phyloP scores from a whole-genome alignment of 2,329 filamentous ascomycete species.

The Trichoderma sp. region DNA sequence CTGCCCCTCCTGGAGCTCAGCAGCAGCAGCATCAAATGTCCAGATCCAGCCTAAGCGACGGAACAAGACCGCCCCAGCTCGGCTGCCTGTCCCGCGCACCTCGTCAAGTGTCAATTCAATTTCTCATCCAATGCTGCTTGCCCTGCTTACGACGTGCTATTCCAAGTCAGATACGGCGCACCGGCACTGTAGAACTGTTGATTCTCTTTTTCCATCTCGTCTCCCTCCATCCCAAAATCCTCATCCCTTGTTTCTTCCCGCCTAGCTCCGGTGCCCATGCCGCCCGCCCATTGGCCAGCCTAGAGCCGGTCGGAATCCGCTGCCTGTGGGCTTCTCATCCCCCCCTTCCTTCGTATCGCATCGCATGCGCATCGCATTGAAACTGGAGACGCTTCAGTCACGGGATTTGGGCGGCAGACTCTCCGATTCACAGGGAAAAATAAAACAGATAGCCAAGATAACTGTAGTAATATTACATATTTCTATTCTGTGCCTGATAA shows the following conservation, averaged over 20 bases:
- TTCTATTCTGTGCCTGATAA: too few species aligned
- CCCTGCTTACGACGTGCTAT: background rate
- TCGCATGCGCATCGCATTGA: background rate
- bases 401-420: background rate
- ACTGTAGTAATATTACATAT: too few species aligned
- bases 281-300: constrained; percentile 6
- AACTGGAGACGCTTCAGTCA: background rate
- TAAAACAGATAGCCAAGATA: background rate
- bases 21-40: constrained; percentile 5
- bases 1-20: constrained; percentile 5
- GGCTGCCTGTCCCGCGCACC: background rate
- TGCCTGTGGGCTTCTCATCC: background rate
- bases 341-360: constrained; percentile 15
- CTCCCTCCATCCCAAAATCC: background rate
- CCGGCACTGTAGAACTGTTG: too few species aligned
- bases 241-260: constrained; percentile 2
- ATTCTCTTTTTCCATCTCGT: background rate
- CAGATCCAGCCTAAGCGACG: constrained; percentile 6
- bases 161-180: background rate
- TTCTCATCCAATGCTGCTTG: background rate
- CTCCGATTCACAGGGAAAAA: background rate
- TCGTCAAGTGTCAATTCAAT: background rate
- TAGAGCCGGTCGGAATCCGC: background rate
- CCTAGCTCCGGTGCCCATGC: constrained; percentile 10
- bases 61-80: background rate